Evolutionary conservation across 177 flowering plant genomes (phyloP).

Genomic region (Telopea speciosissima): DNA sequence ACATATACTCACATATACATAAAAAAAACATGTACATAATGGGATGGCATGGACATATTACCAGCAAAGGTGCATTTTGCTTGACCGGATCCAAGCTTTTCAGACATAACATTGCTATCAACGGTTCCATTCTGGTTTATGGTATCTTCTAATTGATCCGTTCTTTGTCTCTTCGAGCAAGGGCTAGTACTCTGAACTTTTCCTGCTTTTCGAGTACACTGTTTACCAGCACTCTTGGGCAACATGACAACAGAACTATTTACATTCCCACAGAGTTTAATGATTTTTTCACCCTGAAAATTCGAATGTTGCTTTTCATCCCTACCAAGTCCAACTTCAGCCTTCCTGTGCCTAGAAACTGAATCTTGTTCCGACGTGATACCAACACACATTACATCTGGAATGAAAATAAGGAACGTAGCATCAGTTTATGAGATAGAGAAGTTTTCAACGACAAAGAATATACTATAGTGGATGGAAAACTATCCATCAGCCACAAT

Average conservation of each 20-base stretch:
- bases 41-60: neutral
- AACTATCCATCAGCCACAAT: neutral
- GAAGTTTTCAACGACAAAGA: neutral
- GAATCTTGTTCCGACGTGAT: constrained; percentile 19
- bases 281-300: constrained; percentile 20
- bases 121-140: constrained; percentile 21
- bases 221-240: constrained; percentile 27
- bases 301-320: constrained; percentile 13
- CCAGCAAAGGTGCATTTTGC: constrained; percentile 12
- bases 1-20: too few relatives aligned
- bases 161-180: constrained; percentile 43
- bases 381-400: constrained; percentile 25
- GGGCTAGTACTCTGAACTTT: constrained; percentile 31
- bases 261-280: constrained; percentile 13
- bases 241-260: constrained; percentile 14
- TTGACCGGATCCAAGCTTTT: constrained; percentile 25
- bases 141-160: constrained; percentile 28
- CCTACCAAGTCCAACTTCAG: constrained; percentile 19
- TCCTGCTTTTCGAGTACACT: constrained; percentile 29
- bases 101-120: constrained; percentile 24
- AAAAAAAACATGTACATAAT: too few relatives aligned
- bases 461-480: neutral
- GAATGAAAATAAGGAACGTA: too few relatives aligned
- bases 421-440: neutral
- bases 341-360: constrained; percentile 21